A percentile compares a stretch with the other conserved stretches of the same genome.
These are phyloP conservation scores for Solanum rostratum DNA, from an alignment of 257 asterid genomes.

Conservation along the genomic window DNA sequence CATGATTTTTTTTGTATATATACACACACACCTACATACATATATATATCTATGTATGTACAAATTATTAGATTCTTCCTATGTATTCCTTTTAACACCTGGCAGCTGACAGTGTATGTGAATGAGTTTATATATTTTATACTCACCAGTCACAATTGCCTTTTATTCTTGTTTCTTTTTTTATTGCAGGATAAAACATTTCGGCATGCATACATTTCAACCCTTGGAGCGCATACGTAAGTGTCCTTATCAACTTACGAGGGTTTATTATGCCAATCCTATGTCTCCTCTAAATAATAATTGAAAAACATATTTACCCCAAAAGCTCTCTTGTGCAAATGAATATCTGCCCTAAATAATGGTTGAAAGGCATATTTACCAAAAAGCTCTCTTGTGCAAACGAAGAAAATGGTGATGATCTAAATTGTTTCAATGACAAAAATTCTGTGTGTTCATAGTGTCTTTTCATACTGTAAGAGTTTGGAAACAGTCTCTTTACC, in stretches of 20 bases:
- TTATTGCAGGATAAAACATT: constrained; percentile 84
- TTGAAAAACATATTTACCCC: background rate
- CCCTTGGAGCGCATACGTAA: constrained; percentile 89
- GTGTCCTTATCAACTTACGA: constrained; percentile 14
- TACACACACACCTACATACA: background rate
- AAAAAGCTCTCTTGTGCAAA: background rate
- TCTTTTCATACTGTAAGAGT: background rate
- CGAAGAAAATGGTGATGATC: background rate
- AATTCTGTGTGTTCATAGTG: background rate
- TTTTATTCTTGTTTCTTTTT: background rate
- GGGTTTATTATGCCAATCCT: background rate
- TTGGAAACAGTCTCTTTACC: background rate
- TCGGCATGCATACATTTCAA: constrained; percentile 86
- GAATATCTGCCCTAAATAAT: background rate
- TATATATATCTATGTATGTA: no score
- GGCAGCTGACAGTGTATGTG: background rate
- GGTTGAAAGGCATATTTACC: background rate
- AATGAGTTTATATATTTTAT: background rate
- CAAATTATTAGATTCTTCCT: background rate
- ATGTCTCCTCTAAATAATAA: background rate
- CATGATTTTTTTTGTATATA: background rate
- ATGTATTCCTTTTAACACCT: background rate
- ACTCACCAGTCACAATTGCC: background rate
- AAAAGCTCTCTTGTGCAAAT: background rate
- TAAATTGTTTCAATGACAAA: background rate